phyloP scores from a whole-genome alignment of 805 yeast species.

The Clavispora carvajalis region DNA sequence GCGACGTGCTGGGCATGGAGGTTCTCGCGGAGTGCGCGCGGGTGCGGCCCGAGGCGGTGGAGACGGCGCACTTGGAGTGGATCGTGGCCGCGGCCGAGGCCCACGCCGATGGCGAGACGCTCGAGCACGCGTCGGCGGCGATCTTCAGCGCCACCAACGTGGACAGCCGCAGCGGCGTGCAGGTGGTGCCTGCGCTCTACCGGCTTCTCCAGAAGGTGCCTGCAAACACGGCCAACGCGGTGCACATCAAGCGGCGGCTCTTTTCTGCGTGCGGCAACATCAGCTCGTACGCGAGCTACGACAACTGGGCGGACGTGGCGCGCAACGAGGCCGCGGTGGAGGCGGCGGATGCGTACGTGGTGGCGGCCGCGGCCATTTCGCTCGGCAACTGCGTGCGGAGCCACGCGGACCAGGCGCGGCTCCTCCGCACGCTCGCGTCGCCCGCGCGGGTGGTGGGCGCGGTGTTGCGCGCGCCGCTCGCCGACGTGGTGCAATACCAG shows the following conservation, averaged over 20 bases:
- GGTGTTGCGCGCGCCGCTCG: constrained; percentile 17
- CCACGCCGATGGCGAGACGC: background rate
- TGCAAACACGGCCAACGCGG: constrained; percentile 2
- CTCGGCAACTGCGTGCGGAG: constrained; percentile 32
- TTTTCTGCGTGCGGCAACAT: constrained; percentile 33
- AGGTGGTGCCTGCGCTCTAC: background rate
- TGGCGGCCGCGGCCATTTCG: constrained; percentile 26
- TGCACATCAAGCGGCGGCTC: constrained; percentile 20
- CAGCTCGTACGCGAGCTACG: constrained; percentile 27
- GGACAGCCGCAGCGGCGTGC: constrained; percentile 6
- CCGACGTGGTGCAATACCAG: constrained; percentile 35
- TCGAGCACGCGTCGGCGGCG: constrained; percentile 2
- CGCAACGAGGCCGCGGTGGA: constrained; percentile 11
- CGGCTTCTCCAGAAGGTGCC: background rate
- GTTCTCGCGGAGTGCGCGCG: constrained; percentile 5
- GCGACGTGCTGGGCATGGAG: constrained; percentile 3
- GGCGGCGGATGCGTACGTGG: constrained; percentile 18
- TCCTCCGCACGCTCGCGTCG: constrained; percentile 6
- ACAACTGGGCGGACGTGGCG: constrained; percentile 16
- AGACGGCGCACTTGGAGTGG: background rate
- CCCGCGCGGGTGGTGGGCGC: constrained; percentile 14
- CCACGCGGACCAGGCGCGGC: constrained; percentile 11
- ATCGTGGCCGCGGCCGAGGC: background rate
- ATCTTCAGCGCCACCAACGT: constrained; percentile 19
- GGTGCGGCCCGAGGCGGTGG: background rate